Evolutionary conservation across 331 rosid genomes (phyloP), one percentile per base, ranked within the genome.

Genomic region (Quercus tomentella): DNA sequence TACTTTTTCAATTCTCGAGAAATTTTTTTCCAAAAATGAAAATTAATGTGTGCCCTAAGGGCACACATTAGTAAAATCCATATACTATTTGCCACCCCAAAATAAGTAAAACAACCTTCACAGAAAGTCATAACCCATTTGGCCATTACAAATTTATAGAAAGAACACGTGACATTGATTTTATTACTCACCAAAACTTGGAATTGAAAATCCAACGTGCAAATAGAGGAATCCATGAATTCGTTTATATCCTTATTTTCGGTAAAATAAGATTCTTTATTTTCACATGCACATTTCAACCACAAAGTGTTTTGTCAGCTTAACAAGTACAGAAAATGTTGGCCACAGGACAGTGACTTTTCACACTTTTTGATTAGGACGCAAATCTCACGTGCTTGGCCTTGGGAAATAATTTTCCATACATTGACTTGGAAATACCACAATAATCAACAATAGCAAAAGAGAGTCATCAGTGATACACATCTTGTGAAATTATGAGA

Each of bases 311-410:
- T 20, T 17, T 56, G 76, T 41, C 75, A 5, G 51, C 28, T 70
- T 56, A 49, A 5, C 23, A 20, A 69, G 23, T 37, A 35, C 26
- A 18, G 5, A 4, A 77, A 52, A 54, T 23, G 31, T 10, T 9
- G 66, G 31, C 17, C 66, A 22, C 30, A 0, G 16, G 8, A 0
- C 5, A 23, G 17, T 10, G 49, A 9, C 14, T 41, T 60, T 23
- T 60, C 66, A 22, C 5, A 5, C 17, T 8, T 9, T 6, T 6
- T 63, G 54, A 45, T 70, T 23, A n/a, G 52, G 21, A 51, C 78
- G 45, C 75, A 54, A 28, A 54, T 74, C 72, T 75, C 77, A 69
- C 77, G 58, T 75, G 74, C 56, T 71, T 35, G 12, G 6, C 67
- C 31, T 4, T 5, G 4, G 70, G 2, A 15, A 41, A 41, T 41